These are phyloP conservation scores for Berkeleyomyces rouxiae DNA, from an alignment of 2,329 filamentous ascomycete genomes.

Conservation along the genomic window DNA sequence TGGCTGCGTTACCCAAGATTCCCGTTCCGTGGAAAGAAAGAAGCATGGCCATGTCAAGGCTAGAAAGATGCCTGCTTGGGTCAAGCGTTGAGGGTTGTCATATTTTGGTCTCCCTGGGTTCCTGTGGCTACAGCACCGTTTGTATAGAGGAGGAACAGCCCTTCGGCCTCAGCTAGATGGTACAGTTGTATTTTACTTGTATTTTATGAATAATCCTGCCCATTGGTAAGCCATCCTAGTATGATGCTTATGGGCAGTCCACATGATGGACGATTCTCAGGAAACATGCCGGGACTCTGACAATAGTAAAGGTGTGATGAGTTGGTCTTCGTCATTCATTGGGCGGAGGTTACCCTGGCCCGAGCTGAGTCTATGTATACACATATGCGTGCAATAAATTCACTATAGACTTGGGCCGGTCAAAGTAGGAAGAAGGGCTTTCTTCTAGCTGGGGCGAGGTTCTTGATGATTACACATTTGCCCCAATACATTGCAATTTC, in stretches of 20 bases:
- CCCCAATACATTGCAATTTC: no score
- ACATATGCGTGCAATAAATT: no score
- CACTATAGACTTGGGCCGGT: no score
- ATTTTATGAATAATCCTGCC: neutral
- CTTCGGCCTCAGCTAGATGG: neutral
- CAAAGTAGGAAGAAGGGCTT: neutral
- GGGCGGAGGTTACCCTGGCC: no score
- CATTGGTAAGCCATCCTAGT: neutral
- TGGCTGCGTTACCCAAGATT: slow-evolving; percentile 81
- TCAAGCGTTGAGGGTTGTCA: slow-evolving; percentile 48
- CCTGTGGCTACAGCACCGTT: neutral
- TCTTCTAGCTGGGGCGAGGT: neutral
- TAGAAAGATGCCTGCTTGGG: slow-evolving; percentile 95
- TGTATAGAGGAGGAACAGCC: neutral
- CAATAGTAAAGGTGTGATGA: no score
- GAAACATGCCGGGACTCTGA: no score
- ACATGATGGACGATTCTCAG: neutral
- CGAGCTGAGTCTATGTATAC: no score
- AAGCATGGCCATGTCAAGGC: slow-evolving; percentile 93
- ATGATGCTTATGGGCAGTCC: neutral
- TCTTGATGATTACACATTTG: neutral
- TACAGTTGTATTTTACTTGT: neutral
- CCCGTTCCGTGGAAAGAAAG: slow-evolving; percentile 90
- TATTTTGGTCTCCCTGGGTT: neutral
- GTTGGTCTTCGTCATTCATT: no score